phyloP scores from a whole-genome alignment of 768 basidiomycete genomes.

The Leccinum sublutescens region DNA sequence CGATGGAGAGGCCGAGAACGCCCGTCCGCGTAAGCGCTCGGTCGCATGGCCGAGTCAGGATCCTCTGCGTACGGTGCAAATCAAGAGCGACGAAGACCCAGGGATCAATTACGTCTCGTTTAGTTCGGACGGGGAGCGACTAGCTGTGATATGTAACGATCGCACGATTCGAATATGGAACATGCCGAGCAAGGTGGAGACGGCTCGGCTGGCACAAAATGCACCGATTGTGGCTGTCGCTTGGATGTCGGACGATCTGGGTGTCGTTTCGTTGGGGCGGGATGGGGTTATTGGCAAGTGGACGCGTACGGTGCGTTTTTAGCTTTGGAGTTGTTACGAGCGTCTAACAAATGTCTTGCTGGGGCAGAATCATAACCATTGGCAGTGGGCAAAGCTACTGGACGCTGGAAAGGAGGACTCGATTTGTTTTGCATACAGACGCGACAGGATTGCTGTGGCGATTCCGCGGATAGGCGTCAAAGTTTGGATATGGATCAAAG shows the following conservation, averaged over 20 bases:
- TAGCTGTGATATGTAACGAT: conserved; percentile 63
- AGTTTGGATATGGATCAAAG: conserved; percentile 62
- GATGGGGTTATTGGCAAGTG: conserved; percentile 62
- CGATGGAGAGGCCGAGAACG: conserved; percentile 24
- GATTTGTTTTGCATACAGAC: conserved; percentile 52
- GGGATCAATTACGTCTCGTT: conserved; percentile 49
- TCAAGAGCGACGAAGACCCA: conserved; percentile 48
- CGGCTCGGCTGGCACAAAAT: conserved; percentile 55
- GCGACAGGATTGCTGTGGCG: conserved; percentile 61
- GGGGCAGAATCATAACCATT: conserved; percentile 45
- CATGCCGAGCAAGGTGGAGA: conserved; percentile 45
- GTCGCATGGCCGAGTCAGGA: conserved; percentile 50
- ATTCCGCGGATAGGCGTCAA: conserved; percentile 59
- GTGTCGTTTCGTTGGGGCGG: conserved; percentile 53
- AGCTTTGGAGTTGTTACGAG: neutral
- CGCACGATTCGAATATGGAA: conserved; percentile 64
- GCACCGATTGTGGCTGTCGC: conserved; percentile 46
- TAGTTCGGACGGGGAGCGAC: conserved; percentile 50
- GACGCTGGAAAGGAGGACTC: conserved; percentile 47
- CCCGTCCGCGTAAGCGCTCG: conserved; percentile 35
- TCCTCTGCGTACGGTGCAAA: conserved; percentile 33
- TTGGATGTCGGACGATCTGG: conserved; percentile 61
- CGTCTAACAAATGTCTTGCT: neutral
- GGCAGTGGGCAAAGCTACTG: conserved; percentile 57
- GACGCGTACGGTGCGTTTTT: conserved; percentile 49